Conservation (phyloP, 1,284 basidiomycete genomes). For the Malassezia restricta region DNA sequence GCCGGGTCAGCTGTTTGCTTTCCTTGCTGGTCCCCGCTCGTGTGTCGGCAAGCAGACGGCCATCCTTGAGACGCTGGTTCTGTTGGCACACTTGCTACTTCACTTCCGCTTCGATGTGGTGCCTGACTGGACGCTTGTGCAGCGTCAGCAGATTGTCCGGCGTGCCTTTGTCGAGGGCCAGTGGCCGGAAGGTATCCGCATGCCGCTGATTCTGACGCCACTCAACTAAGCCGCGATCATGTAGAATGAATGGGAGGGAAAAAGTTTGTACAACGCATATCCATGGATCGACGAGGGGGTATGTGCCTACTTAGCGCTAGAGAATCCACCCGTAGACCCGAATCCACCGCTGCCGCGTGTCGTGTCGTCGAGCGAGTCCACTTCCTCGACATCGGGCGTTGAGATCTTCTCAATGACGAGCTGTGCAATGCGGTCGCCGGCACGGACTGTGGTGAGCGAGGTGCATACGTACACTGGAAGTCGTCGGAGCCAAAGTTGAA, state of each 20-base stretch:
- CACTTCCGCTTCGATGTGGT: slow-evolving; percentile 15
- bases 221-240: background rate
- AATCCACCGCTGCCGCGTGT: slow-evolving; percentile 75
- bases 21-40: slow-evolving; percentile 14
- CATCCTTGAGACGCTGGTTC: slow-evolving; percentile 13
- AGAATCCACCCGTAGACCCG: slow-evolving; percentile 70
- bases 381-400: slow-evolving; percentile 72
- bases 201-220: slow-evolving; percentile 16
- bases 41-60: slow-evolving; percentile 16
- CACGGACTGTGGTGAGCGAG: slow-evolving; percentile 55
- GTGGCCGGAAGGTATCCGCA: slow-evolving; percentile 12
- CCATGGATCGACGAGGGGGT: too few relatives aligned
- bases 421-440: slow-evolving; percentile 87
- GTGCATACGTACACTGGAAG: slow-evolving; percentile 52
- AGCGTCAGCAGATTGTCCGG: slow-evolving; percentile 17
- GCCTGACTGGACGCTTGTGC: slow-evolving; percentile 12
- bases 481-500: slow-evolving; percentile 77
- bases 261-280: too few relatives aligned
- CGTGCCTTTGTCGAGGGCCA: slow-evolving; percentile 17
- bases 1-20: slow-evolving; percentile 14
- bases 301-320: background rate
- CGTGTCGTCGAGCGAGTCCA: slow-evolving; percentile 74
- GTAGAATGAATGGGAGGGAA: too few relatives aligned
- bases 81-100: slow-evolving; percentile 12
- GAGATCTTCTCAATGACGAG: slow-evolving; percentile 82